These are phyloP conservation scores for Neopestalotiopsis rosae DNA, from an alignment of 2,329 filamentous ascomycete genomes.

Conservation along the genomic window DNA sequence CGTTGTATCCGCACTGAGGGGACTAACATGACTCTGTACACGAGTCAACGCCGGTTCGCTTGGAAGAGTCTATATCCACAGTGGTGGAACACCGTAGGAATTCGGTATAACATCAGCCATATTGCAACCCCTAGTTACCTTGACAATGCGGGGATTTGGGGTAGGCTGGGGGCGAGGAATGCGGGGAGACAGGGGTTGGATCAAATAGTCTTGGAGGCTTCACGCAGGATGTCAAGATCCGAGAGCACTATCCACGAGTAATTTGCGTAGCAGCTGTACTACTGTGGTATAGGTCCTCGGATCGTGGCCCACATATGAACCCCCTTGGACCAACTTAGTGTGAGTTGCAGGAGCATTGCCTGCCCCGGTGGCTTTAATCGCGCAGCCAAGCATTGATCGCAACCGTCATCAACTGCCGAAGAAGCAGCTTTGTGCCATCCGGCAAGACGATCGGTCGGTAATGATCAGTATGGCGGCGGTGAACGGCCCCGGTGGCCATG, in stretches of 20 bases:
- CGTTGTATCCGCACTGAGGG: no score
- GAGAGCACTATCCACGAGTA: not conserved
- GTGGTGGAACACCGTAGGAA: not conserved
- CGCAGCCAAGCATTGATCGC: not conserved
- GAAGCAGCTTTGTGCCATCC: not conserved
- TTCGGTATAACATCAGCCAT: not conserved
- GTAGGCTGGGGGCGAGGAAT: not conserved
- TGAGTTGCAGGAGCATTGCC: not conserved
- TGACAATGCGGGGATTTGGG: not conserved
- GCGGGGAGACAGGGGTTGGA: not conserved
- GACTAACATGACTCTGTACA: no score
- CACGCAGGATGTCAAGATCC: not conserved
- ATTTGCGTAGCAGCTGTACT: not conserved
- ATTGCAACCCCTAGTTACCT: no score
- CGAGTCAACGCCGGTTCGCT: no score
- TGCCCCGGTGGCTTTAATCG: not conserved
- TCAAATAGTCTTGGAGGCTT: not conserved
- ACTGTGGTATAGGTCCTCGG: not conserved
- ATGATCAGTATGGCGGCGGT: not conserved
- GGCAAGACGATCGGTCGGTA: not conserved
- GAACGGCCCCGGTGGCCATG: not conserved
- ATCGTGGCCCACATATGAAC: not conserved
- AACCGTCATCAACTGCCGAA: not conserved
- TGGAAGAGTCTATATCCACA: not conserved
- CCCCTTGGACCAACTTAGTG: not conserved